Base-by-base conservation (phyloP, 1,139 yeast genomes). In the Suhomyces coccinellae region DNA sequence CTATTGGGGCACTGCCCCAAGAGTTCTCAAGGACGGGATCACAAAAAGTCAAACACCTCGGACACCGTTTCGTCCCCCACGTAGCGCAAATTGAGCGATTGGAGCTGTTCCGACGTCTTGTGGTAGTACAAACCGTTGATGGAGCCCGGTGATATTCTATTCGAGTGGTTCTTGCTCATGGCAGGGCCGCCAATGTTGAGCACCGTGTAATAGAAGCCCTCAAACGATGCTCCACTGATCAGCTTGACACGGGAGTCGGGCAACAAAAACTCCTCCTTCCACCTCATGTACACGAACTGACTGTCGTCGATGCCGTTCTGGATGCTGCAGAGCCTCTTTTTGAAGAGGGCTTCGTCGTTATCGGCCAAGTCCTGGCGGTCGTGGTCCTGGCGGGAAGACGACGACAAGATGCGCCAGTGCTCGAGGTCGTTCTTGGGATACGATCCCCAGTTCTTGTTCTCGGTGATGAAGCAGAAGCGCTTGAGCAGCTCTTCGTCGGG, bases 131-230 rank as follows among this genome's bases (percentile, higher is more conserved):
- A 75, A 6, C 98, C 97, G 44, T 80, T 75, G 29, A 90, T 80
- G 13, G 80, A 70, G 6, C 97, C 97, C 5, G 72, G 68, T 38
- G 52, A 42, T 6, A 48, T 49, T 24, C 46, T 40, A 20, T 37
- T 36, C 4, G 48, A 40, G 13, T 38, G 47, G 7, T 37, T 46
- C 16, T 39, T 48, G 27, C 47, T 40, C 24, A 36, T 13, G 20
- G 37, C 44, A 27, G 34, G 30, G 2, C 81, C 80, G 6, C 80
- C 71, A 55, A 88, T 90, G 62, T 87, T 87, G 57, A 89, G 82
- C 36, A 89, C 89, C 33, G 89, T 81, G 62, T 90, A 91, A 65
- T 91, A 91, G 61, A 89, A 90, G 0, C 98, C 98, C 40, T 90
- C 97, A 62, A 85, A 91, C 6, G 95, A 85, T 0, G 97, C 97